Evolutionary conservation across 140 eudicot genomes (phyloP), one percentile per base, ranked within the genome.

Genomic region (Flaveria floridana): DNA sequence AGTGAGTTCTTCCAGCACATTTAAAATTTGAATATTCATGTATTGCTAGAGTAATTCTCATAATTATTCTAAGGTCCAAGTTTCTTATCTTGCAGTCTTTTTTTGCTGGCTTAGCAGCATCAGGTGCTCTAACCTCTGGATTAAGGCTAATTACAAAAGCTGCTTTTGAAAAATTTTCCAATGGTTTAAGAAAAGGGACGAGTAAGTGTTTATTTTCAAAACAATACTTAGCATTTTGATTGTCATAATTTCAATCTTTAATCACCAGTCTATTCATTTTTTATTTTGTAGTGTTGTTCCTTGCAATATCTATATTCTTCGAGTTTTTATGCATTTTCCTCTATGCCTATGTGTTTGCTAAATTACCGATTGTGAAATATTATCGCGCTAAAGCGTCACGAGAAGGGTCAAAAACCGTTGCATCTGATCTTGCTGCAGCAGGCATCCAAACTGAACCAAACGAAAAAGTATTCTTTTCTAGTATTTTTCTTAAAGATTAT

Each of bases 401-500:
- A 3, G 87, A 87, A 83, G 96, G 93, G 13, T 89, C 93, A 2
- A 82, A 80, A 80, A 87, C 93, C 0, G 93, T 89, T 39, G 15
- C 85, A 26, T 69, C 86, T 25, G 90, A 87, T 71, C 86, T 89
- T 69, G 89, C 80, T 50, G 89, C 91, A 65, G 94, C 84, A 2
- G 96, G 96, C 44, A 84, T 87, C 77, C 78, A 84, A 2, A 72
- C 74, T 10, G 76, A 71, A 39, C 68, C 63, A 30, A 70, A 50
- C 3, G 56, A 50, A 52, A 46, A 3, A 56, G 68, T 25, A 39
- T 21, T 37, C 18, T 20, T 15, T 8, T 19, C 41, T 34, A 34
- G 8, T 34, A 34, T 61, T 16, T 71, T 44, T n/a, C 9, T 56
- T 44, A 2, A 37, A 34, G 28, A 55, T 76, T 1, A 30, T 21